Evolutionary conservation across 148 eudicot genomes (phyloP).

Genomic region (Cornus florida): DNA sequence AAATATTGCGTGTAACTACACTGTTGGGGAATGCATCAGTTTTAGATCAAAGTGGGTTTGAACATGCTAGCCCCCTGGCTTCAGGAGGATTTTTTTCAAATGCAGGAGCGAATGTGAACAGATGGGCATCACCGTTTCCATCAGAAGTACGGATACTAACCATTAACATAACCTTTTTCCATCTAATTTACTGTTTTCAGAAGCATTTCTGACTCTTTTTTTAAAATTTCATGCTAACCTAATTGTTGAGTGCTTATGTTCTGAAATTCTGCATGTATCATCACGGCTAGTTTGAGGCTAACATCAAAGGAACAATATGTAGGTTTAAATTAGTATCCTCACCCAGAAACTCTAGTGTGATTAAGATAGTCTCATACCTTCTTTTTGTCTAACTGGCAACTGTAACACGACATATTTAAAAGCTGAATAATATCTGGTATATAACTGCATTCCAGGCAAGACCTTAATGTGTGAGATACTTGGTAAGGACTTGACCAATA

Average conservation of each 20-base stretch:
- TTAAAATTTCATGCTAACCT: slow-evolving; percentile 54
- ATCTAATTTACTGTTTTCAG: slow-evolving; percentile 67
- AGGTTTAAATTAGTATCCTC: slow-evolving; percentile 27
- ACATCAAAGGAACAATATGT: slow-evolving; percentile 41
- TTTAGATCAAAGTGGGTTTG: slow-evolving; percentile 98
- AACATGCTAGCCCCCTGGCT: slow-evolving; percentile 95
- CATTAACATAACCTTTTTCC: slow-evolving; percentile 83
- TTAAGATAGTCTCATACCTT: slow-evolving; percentile 20
- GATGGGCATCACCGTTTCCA: slow-evolving; percentile 93
- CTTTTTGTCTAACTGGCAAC: not conserved
- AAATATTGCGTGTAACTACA: slow-evolving; percentile 97
- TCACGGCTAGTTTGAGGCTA: slow-evolving; percentile 75
- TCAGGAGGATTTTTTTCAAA: slow-evolving; percentile 94
- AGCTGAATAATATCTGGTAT: not conserved
- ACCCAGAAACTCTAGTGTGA: not conserved
- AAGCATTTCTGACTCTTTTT: slow-evolving; percentile 45
- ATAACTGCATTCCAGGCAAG: not conserved
- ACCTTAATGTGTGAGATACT: not conserved
- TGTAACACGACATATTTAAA: not conserved
- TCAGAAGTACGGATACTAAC: slow-evolving; percentile 99
- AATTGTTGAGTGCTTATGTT: slow-evolving; percentile 31
- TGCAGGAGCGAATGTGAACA: slow-evolving; percentile 93
- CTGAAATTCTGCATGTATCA: slow-evolving; percentile 35
- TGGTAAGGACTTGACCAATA: not conserved
- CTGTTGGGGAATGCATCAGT: slow-evolving; percentile 99